These are phyloP conservation scores for Fusarium multiceps DNA, from an alignment of 2,329 filamentous ascomycete genomes.

Conservation along the genomic window DNA sequence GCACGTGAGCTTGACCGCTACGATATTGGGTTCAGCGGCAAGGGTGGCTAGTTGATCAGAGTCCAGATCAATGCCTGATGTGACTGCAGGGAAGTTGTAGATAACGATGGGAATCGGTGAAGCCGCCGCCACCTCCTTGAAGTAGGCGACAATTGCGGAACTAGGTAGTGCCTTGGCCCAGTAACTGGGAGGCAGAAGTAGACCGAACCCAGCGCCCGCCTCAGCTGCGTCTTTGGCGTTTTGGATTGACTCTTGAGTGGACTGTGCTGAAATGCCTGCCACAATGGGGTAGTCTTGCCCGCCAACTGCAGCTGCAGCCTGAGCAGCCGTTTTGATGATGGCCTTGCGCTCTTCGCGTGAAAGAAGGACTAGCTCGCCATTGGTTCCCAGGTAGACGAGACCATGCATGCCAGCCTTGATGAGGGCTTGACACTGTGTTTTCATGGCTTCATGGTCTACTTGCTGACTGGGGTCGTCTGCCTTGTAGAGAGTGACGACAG, in stretches of 20 bases:
- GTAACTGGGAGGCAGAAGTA: slow-evolving; percentile 81
- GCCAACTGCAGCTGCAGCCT: slow-evolving; percentile 52
- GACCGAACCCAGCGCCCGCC: slow-evolving; percentile 77
- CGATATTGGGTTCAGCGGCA: slow-evolving; percentile 72
- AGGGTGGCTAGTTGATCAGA: slow-evolving; percentile 71
- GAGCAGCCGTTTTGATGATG: slow-evolving; percentile 54
- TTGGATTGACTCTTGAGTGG: slow-evolving; percentile 72
- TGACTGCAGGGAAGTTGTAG: slow-evolving; percentile 76
- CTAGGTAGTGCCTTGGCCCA: slow-evolving; percentile 67
- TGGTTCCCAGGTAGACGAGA: slow-evolving; percentile 60
- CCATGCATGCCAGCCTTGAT: slow-evolving; percentile 58
- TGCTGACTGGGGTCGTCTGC: slow-evolving; percentile 52
- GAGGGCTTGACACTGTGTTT: slow-evolving; percentile 55
- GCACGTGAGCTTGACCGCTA: slow-evolving; percentile 75
- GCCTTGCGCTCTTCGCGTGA: slow-evolving; percentile 54
- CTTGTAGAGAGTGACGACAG: slow-evolving; percentile 60
- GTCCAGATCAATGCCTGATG: slow-evolving; percentile 71
- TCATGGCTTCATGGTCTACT: slow-evolving; percentile 58
- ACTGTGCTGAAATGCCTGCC: slow-evolving; percentile 58
- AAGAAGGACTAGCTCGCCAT: slow-evolving; percentile 58
- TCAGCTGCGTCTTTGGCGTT: slow-evolving; percentile 73
- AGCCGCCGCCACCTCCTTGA: slow-evolving; percentile 68
- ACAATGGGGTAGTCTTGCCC: slow-evolving; percentile 55
- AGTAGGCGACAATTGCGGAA: slow-evolving; percentile 70
- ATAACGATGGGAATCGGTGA: slow-evolving; percentile 75